Evolutionary conservation across 2,329 filamentous ascomycete species (phyloP).

Genomic region (Fusarium sp.): DNA sequence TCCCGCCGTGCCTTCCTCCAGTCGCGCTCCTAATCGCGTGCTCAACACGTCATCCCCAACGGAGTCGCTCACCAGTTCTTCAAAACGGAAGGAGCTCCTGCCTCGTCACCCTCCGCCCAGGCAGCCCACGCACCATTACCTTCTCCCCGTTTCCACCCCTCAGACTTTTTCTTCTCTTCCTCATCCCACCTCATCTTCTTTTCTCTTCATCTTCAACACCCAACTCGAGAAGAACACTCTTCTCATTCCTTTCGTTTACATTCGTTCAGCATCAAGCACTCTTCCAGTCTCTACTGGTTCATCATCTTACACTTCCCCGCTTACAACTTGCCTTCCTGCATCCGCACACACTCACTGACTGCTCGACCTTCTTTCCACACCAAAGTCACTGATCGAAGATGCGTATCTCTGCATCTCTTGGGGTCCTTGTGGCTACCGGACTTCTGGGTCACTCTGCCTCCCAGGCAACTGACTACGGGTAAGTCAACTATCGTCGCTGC

Average conservation of each 20-base stretch:
- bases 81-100: conserved; percentile 37
- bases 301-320: conserved; percentile 19
- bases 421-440: conserved; percentile 51
- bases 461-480: conserved; percentile 51
- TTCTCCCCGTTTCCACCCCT: conserved; percentile 7
- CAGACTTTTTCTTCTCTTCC: conserved; percentile 20
- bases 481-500: conserved; percentile 27
- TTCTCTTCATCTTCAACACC: conserved; percentile 31
- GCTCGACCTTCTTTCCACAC: neutral
- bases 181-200: conserved; percentile 22
- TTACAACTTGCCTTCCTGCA: neutral
- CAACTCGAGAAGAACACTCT: conserved; percentile 19
- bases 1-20: conserved; percentile 20
- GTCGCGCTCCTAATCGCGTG: neutral
- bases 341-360: neutral
- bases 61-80: neutral
- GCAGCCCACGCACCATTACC: conserved; percentile 12
- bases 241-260: conserved; percentile 33
- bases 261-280: conserved; percentile 27
- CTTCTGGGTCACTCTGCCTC: conserved; percentile 49
- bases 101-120: conserved; percentile 2
- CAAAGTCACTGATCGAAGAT: conserved; percentile 47
- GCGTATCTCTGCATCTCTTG: conserved; percentile 52
- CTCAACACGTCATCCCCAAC: conserved; percentile 38
- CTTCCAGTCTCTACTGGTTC: conserved; percentile 11